phyloP scores from a whole-genome alignment of 495 filamentous ascomycete species.

The Podospora anserina region DNA sequence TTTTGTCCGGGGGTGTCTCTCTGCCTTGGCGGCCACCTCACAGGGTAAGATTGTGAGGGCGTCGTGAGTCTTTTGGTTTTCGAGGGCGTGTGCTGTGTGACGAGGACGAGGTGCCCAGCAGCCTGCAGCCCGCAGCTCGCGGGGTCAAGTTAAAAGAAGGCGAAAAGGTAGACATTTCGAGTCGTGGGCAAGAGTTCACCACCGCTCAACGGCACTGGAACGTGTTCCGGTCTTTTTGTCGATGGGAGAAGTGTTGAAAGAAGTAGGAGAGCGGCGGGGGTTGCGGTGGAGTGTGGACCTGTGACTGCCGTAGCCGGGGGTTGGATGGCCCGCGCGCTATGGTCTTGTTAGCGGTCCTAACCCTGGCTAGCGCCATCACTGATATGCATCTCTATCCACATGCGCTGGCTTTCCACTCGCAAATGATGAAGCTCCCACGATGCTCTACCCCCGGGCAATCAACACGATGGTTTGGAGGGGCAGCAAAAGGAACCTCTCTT shows the following conservation, averaged over 20 bases:
- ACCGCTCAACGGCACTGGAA: too few relatives aligned
- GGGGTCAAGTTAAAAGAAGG: not conserved
- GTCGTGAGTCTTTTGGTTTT: not conserved
- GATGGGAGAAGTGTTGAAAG: not conserved
- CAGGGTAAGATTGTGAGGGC: not conserved
- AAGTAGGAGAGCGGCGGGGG: conserved; percentile 5
- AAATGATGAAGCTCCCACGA: not conserved
- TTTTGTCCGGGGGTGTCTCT: conserved; percentile 19
- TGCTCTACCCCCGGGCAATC: not conserved
- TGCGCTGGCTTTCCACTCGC: not conserved
- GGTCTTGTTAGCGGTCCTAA: not conserved
- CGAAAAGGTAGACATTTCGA: not conserved
- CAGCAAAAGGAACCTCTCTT: not conserved
- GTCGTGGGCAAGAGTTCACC: too few relatives aligned
- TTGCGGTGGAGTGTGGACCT: too few relatives aligned
- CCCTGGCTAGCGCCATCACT: conserved; percentile 8
- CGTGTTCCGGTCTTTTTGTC: not conserved
- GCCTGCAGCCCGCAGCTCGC: too few relatives aligned
- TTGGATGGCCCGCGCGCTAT: conserved; percentile 1
- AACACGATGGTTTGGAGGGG: not conserved
- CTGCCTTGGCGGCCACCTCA: too few relatives aligned
- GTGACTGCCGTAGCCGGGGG: conserved; percentile 25
- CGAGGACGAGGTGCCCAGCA: too few relatives aligned
- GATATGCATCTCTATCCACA: conserved; percentile 6
- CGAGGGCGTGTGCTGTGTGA: not conserved